A percentile compares a stretch with the other conserved stretches of the same genome.
Conservation (phyloP, 768 basidiomycete species). For the Tylopilus subfusipes region DNA sequence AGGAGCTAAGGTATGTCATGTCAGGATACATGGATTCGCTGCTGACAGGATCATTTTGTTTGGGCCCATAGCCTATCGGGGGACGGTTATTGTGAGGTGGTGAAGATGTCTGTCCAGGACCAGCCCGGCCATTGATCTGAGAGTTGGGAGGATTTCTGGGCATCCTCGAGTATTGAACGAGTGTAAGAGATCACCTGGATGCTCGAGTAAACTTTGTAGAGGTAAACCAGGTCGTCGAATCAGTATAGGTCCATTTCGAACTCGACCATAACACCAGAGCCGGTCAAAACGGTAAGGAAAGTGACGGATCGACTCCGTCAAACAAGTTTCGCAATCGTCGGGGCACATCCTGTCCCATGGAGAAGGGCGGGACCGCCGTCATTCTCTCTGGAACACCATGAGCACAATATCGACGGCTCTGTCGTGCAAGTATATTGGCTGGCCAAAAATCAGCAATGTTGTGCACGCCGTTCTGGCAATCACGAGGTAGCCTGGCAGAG, state of each 20-base stretch:
- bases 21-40: constrained; percentile 4
- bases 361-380: constrained; percentile 2
- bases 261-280: constrained; percentile 13
- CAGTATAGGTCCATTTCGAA: constrained; percentile 12
- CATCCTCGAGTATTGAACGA: constrained; percentile 17
- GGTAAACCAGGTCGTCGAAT: neutral
- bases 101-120: constrained; percentile 14
- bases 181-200: constrained; percentile 18
- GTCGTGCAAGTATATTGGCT: neutral
- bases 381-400: constrained; percentile 3
- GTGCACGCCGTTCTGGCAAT: neutral
- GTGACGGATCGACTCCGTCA: neutral
- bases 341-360: neutral
- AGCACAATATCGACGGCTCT: neutral
- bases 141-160: constrained; percentile 11
- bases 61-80: neutral
- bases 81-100: neutral
- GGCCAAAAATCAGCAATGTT: neutral
- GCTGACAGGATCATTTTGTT: neutral
- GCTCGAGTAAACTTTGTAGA: constrained; percentile 2
- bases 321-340: neutral
- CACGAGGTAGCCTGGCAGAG: neutral
- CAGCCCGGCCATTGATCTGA: constrained; percentile 18
- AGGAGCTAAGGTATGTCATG: constrained; percentile 3
- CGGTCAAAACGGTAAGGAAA: neutral